Base-by-base conservation (phyloP, 2,329 filamentous ascomycete species). In the Cladosporium colombiae region DNA sequence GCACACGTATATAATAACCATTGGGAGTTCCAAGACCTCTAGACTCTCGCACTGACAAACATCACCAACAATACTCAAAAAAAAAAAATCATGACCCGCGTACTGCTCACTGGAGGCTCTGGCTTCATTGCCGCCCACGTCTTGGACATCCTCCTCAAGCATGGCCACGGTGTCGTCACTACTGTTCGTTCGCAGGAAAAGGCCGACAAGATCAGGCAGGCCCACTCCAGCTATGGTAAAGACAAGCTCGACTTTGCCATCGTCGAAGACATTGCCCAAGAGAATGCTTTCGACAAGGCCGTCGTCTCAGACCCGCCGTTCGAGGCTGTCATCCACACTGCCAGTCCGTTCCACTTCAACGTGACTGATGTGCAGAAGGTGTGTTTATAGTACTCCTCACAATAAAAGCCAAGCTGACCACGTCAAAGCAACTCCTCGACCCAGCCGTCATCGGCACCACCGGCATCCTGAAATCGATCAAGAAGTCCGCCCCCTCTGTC, bases 241-340 rank as follows among this genome's bases (percentile, higher is more conserved):
- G 83, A 84, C 65, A 85, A 86, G 74, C 81, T 91, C 35, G 84
- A 84, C 66, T 90, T 88, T 73, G 83, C 78, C 40, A 85, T 94
- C 67, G 90, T 96, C 14, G 83, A 87, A 58, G 90, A 96, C 70
- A 88, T 96, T 69, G 88, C 89, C 0, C 74, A 87, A 68, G 83
- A 87, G 25, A 85, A 85, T 21, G 91, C 90, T 27, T 96, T 95
- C 69, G 82, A 84, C 68, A 73, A 82, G 75, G 86, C 85, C 18
- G 83, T 88, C 57, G 80, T 86, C 68, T 87, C 85, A 18, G 81
- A 85, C 64, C 86, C 86, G 18, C 85, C 87, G 0, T 91, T 94
- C 68, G 88, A 91, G 71, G 88, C 85, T 55, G 89, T 94, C 58
- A 83, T 92, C 61, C 89, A 92, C 75, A 91, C 89, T 6, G 89